Percentiles rank a stretch among this genome's conserved stretches.
phyloP scores from a whole-genome alignment of 164 flowering plant species.

The Buxus sempervirens region DNA sequence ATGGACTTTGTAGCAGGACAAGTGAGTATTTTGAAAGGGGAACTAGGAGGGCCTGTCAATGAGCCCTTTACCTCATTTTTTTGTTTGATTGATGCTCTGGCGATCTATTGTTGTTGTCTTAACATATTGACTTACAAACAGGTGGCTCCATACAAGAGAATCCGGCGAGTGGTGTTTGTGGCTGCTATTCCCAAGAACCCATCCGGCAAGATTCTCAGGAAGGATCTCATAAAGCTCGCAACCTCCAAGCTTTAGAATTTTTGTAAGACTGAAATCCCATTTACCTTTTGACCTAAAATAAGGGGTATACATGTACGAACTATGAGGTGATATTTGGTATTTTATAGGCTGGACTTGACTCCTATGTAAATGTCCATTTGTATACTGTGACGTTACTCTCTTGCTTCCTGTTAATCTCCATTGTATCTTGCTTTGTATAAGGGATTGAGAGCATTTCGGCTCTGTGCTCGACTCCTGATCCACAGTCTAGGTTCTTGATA shows the following conservation, averaged over 20 bases:
- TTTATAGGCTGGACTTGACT: too few species aligned
- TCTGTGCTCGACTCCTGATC: too few species aligned
- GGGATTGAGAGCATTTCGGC: too few species aligned
- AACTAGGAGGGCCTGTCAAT: neutral
- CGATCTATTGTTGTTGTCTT: neutral
- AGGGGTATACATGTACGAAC: too few species aligned
- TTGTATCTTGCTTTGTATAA: too few species aligned
- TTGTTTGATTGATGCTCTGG: neutral
- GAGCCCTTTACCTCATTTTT: neutral
- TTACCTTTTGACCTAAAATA: too few species aligned
- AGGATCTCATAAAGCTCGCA: slow-evolving; percentile 85
- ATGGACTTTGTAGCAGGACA: slow-evolving; percentile 75
- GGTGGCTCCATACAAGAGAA: slow-evolving; percentile 94
- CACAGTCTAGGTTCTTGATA: too few species aligned
- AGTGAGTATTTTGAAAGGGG: slow-evolving; percentile 34
- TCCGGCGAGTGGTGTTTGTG: slow-evolving; percentile 73
- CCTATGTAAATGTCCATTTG: too few species aligned
- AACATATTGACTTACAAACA: slow-evolving; percentile 13
- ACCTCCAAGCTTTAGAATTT: slow-evolving; percentile 51
- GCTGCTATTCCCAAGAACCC: slow-evolving; percentile 77
- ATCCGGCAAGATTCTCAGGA: slow-evolving; percentile 89
- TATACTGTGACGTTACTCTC: too few species aligned
- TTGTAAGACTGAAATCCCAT: neutral
- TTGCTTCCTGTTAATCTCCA: too few species aligned
- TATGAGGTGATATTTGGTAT: too few species aligned